phyloP scores from a whole-genome alignment of 164 flowering plant genomes.

The Akebia trifoliata region DNA sequence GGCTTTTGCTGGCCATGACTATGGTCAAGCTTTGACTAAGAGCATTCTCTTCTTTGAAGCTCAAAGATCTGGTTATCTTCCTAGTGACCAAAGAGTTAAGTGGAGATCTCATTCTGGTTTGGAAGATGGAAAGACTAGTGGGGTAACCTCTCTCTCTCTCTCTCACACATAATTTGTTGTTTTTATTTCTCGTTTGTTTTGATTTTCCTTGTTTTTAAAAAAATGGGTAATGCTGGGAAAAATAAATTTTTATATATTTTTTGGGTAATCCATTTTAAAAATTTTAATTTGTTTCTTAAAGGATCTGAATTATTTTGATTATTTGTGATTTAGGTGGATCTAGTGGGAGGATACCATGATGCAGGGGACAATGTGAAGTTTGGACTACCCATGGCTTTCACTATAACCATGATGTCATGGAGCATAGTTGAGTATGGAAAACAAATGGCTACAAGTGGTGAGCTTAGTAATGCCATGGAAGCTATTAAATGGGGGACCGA shows the following conservation, averaged over 20 bases:
- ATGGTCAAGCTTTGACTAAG: slow-evolving; percentile 72
- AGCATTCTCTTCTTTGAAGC: slow-evolving; percentile 91
- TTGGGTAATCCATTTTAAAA: too few relatives aligned
- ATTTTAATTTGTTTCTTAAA: background rate
- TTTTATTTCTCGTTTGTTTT: background rate
- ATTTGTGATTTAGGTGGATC: slow-evolving; percentile 55
- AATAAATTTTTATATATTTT: background rate
- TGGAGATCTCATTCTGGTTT: slow-evolving; percentile 92
- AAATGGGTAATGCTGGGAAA: too few relatives aligned
- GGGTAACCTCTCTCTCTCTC: slow-evolving; percentile 39
- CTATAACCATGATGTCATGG: slow-evolving; percentile 93
- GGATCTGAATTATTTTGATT: background rate
- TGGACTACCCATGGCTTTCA: slow-evolving; percentile 95
- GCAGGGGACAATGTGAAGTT: slow-evolving; percentile 98
- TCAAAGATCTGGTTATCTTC: slow-evolving; percentile 93
- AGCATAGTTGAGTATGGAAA: slow-evolving; percentile 70
- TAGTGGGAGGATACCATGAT: slow-evolving; percentile 94
- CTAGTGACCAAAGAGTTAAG: slow-evolving; percentile 63
- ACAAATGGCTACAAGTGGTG: slow-evolving; percentile 69
- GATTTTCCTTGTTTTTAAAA: background rate
- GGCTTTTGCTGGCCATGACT: slow-evolving; percentile 72
- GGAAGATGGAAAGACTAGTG: slow-evolving; percentile 73
- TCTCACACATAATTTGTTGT: background rate
- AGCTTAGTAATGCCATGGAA: slow-evolving; percentile 72
- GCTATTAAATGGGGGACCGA: slow-evolving; percentile 97